Base-by-base conservation (phyloP, 805 yeast genomes). In the Candida schatavii region DNA sequence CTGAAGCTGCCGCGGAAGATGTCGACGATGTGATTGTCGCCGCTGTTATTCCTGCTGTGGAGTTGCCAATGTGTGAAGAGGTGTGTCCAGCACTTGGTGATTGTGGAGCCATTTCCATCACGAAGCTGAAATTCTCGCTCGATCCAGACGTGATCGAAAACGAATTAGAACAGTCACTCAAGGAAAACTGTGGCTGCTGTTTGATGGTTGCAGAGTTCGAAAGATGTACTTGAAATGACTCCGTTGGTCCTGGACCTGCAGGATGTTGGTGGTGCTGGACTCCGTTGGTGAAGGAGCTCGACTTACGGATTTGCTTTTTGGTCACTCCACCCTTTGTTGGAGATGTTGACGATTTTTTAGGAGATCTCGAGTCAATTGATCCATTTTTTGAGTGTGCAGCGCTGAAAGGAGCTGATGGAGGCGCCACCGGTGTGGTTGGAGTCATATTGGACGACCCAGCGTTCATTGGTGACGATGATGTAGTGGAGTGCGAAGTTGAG, bases 151-250 rank as follows among this genome's bases (percentile, higher is more conserved):
- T 31, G 13, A 36, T 15, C 5, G 39, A 22, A 14, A 36, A 36
- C 5, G 39, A 22, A 23, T 25, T 25, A 21, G 39, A 36, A 18
- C 39, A 36, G 17, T 36, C 39, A n/a, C 39, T 36, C 13, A 36
- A 20, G 4, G 39, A 36, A 25, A 36, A 36, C 39, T 14, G 39
- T 13, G 39, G 39, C 18, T 36, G 30, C 17, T 36, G 39, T 18
- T 17, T 36, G 4, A 25, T 11, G 6, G 29, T 36, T 15, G 29
- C 39, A 9, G 39, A 36, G 19, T 35, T 35, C 7, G 37, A 35
- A 35, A 35, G 37, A 13, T 35, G 37, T 11, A 35, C 37, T 35
- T 35, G 37, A 20, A 35, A 35, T 6, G 37, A 13, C 6, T 15
- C 35, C 11, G 35, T 17, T 22, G 19, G 29, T 20, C 37, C 37